Base-by-base conservation (phyloP, 768 basidiomycete genomes). In the Lyophyllum decastes region DNA sequence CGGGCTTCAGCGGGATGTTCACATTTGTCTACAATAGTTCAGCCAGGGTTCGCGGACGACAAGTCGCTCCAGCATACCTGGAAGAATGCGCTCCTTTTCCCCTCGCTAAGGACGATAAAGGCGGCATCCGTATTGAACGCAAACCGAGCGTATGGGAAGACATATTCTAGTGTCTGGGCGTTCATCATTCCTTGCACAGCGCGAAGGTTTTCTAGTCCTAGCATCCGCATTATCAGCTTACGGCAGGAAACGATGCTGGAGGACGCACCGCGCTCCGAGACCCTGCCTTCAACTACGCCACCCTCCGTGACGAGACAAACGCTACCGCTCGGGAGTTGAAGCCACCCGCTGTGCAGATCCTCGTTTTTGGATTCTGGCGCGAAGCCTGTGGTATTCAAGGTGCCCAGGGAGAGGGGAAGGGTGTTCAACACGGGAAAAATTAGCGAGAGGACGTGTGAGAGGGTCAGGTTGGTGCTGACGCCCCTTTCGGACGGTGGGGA, bases 61-160 rank as follows among this genome's bases (percentile, higher is more conserved):
- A 26, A 26, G 4, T 7, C n/a, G 35, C 45, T 47, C 21, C 12
- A 35, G 11, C 30, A 11, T 27, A 89, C 90, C 79, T 85, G 78
- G 69, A 92, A 88, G 65, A 94, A 87, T 1, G 87, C 76, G 62
- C 89, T 91, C 70, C 84, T 86, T 58, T 76, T 76, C 27, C 91
- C 89, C 57, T 87, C 80, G 40, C 80, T 78, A 10, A 88, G 70
- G 0, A 89, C 71, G 19, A 94, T 61, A 58, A 87, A 83, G n/a
- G 72, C 77, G n/a, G 90, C 71, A 62, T 92, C 90, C 0, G 90
- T 92, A 19, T 85, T 77, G 64, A 94, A 93, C 8, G 78, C 70
- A 68, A 88, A 93, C 56, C 68, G 77, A 66, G 85, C 89, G 70
- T 83, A 94, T 1, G 92, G 92, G 66, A 92, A 94, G 33, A 79